phyloP scores from a whole-genome alignment of 2,329 filamentous ascomycete genomes.

The Calonectria henricotiae region DNA sequence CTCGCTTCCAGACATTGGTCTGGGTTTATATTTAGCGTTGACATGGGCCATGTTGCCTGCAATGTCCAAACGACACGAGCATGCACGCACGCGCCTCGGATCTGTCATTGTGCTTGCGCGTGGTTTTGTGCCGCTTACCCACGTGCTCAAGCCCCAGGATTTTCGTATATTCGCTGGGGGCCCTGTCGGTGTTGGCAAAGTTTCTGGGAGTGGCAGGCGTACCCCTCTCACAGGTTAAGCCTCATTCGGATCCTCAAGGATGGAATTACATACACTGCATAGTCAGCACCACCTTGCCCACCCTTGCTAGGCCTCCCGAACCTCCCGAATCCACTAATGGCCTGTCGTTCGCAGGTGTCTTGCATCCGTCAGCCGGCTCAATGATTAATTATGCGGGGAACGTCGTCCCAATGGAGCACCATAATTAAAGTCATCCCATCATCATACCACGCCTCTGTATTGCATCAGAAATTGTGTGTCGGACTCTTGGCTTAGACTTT shows the following conservation, averaged over 20 bases:
- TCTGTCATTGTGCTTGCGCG: background rate
- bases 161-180: constrained; percentile 15
- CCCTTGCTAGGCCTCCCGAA: constrained; percentile 21
- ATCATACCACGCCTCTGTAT: constrained; percentile 19
- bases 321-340: constrained; percentile 16
- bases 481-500: background rate
- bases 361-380: background rate
- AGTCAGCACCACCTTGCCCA: constrained; percentile 8
- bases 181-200: background rate
- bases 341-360: constrained; percentile 17
- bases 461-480: constrained; percentile 13
- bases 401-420: constrained; percentile 4
- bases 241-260: background rate
- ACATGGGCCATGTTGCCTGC: background rate
- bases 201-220: constrained; percentile 1
- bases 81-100: too few relatives aligned
- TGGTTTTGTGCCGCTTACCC: background rate
- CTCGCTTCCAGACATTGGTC: constrained; percentile 1
- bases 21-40: constrained; percentile 15
- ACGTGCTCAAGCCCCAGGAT: constrained; percentile 14
- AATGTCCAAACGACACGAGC: background rate
- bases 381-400: constrained; percentile 19
- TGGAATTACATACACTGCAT: constrained; percentile 7
- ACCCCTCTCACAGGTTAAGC: background rate
- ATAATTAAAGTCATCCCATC: constrained; percentile 26